Percentiles rank a stretch among this genome's conserved stretches.
These are phyloP conservation scores for Brassica balearica DNA, from an alignment of 441 rosid genomes.

Conservation along the genomic window DNA sequence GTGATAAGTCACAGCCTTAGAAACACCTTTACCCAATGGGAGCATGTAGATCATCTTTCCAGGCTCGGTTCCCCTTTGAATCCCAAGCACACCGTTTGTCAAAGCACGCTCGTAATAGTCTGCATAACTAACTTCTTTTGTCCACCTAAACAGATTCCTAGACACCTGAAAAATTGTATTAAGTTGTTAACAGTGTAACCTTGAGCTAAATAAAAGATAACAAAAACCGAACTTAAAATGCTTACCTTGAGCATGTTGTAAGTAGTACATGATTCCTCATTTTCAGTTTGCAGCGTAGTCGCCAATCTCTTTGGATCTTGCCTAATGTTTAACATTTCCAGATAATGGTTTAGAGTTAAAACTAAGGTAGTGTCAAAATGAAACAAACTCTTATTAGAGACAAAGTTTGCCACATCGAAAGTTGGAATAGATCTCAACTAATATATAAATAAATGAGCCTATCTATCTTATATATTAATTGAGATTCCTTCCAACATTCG, in stretches of 20 bases:
- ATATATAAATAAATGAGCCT: no score
- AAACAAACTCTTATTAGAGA: background rate
- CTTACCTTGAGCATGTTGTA: conserved; percentile 75
- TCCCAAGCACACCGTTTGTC: conserved; percentile 88
- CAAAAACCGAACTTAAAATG: background rate
- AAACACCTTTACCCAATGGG: conserved; percentile 74
- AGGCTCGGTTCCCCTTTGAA: conserved; percentile 91
- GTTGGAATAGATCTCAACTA: no score
- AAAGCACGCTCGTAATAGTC: conserved; percentile 96
- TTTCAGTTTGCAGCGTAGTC: conserved; percentile 60
- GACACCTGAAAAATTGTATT: conserved; percentile 62
- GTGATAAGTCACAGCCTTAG: conserved; percentile 76
- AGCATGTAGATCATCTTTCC: conserved; percentile 98
- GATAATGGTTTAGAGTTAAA: background rate
- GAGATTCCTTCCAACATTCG: no score
- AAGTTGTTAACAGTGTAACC: conserved; percentile 7
- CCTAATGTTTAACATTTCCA: conserved; percentile 49
- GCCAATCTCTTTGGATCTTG: conserved; percentile 85
- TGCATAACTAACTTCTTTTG: conserved; percentile 83
- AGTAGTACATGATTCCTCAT: conserved; percentile 94
- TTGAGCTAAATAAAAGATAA: background rate
- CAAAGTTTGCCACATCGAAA: no score
- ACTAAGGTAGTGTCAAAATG: conserved; percentile 12
- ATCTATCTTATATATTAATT: no score
- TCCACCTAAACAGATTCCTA: conserved; percentile 91